Percentiles rank a stretch among this genome's conserved stretches.
Evolutionary conservation across 2,329 filamentous ascomycete species (phyloP).

Genomic region (Aspergillus fischeri): DNA sequence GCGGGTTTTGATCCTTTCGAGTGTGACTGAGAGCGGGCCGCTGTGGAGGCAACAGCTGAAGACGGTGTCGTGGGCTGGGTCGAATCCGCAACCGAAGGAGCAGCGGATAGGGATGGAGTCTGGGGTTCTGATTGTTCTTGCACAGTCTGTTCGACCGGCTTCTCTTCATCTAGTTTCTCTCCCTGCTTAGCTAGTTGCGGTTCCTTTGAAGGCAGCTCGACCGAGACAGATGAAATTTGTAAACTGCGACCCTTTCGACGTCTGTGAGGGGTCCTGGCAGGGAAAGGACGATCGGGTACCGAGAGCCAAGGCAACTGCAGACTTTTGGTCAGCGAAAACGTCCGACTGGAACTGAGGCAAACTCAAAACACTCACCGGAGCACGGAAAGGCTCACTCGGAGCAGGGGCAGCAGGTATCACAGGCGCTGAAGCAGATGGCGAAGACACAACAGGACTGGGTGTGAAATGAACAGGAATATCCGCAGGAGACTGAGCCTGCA

Average conservation of each 20-base stretch:
- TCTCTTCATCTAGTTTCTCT: conserved; percentile 18
- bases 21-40: conserved; percentile 30
- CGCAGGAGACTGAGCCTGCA: conserved; percentile 25
- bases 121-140: conserved; percentile 44
- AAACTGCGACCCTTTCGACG: conserved; percentile 40
- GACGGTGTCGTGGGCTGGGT: conserved; percentile 56
- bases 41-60: conserved; percentile 40
- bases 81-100: conserved; percentile 53
- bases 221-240: conserved; percentile 28
- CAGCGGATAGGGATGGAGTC: conserved; percentile 56
- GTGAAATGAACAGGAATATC: conserved; percentile 19
- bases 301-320: conserved; percentile 58
- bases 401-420: conserved; percentile 21
- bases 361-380: conserved; percentile 38
- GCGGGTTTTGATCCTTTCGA: conserved; percentile 33
- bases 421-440: conserved; percentile 24
- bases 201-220: conserved; percentile 52
- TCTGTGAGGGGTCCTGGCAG: conserved; percentile 46
- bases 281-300: conserved; percentile 52
- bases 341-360: not conserved
- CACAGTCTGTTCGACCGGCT: conserved; percentile 13
- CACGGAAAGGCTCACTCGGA: conserved; percentile 45
- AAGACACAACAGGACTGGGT: conserved; percentile 32
- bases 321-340: conserved; percentile 8
- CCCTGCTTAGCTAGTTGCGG: conserved; percentile 19